These are phyloP conservation scores for Blastobotrys buckinghamii DNA, from an alignment of 1,139 yeast genomes.

Conservation along the genomic window DNA sequence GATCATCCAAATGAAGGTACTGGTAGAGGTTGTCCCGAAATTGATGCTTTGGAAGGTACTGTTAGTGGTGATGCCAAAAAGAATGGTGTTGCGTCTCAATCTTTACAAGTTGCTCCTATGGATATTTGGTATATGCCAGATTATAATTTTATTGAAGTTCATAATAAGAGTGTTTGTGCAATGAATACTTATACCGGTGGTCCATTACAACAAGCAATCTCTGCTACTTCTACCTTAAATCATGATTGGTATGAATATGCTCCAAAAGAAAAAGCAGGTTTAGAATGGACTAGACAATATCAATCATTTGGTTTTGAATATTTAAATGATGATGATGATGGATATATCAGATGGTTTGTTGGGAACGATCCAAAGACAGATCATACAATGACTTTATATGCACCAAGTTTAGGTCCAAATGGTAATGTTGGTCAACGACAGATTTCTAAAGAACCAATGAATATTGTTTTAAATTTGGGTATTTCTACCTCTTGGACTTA, in stretches of 20 bases:
- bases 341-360: conserved; percentile 78
- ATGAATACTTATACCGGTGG: conserved; percentile 82
- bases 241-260: conserved; percentile 61
- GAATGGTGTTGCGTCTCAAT: conserved; percentile 69
- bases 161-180: conserved; percentile 54
- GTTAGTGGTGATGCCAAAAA: conserved; percentile 29
- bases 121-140: conserved; percentile 86
- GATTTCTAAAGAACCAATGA: conserved; percentile 82
- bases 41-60: conserved; percentile 78
- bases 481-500: conserved; percentile 78
- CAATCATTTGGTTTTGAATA: conserved; percentile 80
- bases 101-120: conserved; percentile 76
- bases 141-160: conserved; percentile 59
- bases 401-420: conserved; percentile 66
- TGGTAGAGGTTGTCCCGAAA: conserved; percentile 90
- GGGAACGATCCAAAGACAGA: conserved; percentile 47
- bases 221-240: conserved; percentile 66
- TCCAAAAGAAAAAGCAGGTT: conserved; percentile 24
- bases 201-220: conserved; percentile 78
- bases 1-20: conserved; percentile 74
- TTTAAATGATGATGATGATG: conserved; percentile 54
- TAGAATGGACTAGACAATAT: conserved; percentile 38
- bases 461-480: conserved; percentile 71
- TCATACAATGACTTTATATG: conserved; percentile 50
- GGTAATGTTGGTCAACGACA: conserved; percentile 77